Evolutionary conservation across 2,329 filamentous ascomycete genomes (phyloP).

Genomic region (Fusarium annulatum): DNA sequence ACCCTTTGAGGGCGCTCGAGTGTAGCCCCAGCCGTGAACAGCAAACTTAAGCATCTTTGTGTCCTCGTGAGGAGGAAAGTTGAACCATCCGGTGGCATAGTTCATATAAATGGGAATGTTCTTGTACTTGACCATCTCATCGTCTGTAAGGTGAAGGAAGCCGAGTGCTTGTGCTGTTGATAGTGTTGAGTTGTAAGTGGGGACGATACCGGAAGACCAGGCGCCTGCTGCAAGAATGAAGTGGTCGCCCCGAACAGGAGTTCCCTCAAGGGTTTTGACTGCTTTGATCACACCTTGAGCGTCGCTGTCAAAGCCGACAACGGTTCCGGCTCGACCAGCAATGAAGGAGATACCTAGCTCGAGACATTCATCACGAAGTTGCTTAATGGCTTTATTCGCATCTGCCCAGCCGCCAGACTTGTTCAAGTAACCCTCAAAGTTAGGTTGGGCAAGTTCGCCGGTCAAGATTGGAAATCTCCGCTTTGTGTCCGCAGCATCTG

Average conservation of each 20-base stretch:
- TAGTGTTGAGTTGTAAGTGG: constrained; percentile 26
- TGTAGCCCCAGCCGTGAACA: constrained; percentile 37
- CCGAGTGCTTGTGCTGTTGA: constrained; percentile 32
- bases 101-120: constrained; percentile 35
- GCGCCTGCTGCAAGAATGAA: constrained; percentile 32
- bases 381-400: constrained; percentile 28
- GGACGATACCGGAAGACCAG: constrained; percentile 15
- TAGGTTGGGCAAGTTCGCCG: constrained; percentile 15
- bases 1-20: background rate
- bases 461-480: constrained; percentile 6
- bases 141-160: constrained; percentile 27
- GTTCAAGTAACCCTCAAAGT: constrained; percentile 30
- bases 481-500: background rate
- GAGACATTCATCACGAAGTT: constrained; percentile 30
- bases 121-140: constrained; percentile 25
- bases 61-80: constrained; percentile 36
- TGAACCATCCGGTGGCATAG: constrained; percentile 38
- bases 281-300: background rate
- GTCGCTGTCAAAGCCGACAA: constrained; percentile 8
- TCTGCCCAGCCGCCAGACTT: constrained; percentile 32
- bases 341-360: constrained; percentile 30
- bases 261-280: background rate
- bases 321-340: constrained; percentile 24
- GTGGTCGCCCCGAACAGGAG: constrained; percentile 1
- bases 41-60: constrained; percentile 35